Evolutionary conservation across 768 basidiomycete species (phyloP), one percentile per base, ranked within the genome.

Genomic region (Trametes cubensis): DNA sequence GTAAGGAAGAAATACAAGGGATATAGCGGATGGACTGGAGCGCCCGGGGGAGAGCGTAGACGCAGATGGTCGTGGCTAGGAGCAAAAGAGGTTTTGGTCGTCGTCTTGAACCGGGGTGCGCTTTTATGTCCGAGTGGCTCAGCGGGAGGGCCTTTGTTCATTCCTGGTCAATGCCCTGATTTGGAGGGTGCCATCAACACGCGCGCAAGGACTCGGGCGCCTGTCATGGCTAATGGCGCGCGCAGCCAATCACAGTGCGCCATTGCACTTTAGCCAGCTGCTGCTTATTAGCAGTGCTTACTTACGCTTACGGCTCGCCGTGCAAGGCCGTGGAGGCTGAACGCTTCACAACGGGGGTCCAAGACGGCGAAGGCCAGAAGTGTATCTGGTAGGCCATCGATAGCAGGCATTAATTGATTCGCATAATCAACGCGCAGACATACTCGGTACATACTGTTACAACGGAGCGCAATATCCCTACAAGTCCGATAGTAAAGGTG

Each of bases 381-480:
- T 5, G 23, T 30, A 55, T 41, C 39, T 34, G 34, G 34, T 11
- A 10, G 34, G 5, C 34, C 34, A 34, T 34, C 34, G 34, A 34
- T 34, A 53, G 20, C 18, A 14, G 13, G 17, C 3, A 58, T 55
- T 34, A 50, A 61, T 15, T 50, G 53, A 40, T 26, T 61, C n/a
- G 13, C 25, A 61, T 62, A 52, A 55, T 51, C 41, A 54, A 34
- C 6, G 34, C 48, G n/a, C 46, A 30, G 60, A 21, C 5, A 47
- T 42, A 28, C 30, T n/a, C 26, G 42, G 47, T 51, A 62, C 61
- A 62, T 62, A 62, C 54, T 56, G 49, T 26, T 62, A 57, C 55
- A 56, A 7, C 34, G 18, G 30, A 13, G 34, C 7, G 2, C 47
- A 40, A 56, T 28, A 55, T 50, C 42, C 39, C 18, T 30, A 49